phyloP scores from a whole-genome alignment of 352 stramenopile genomes.

The Phytophthora quininea region DNA sequence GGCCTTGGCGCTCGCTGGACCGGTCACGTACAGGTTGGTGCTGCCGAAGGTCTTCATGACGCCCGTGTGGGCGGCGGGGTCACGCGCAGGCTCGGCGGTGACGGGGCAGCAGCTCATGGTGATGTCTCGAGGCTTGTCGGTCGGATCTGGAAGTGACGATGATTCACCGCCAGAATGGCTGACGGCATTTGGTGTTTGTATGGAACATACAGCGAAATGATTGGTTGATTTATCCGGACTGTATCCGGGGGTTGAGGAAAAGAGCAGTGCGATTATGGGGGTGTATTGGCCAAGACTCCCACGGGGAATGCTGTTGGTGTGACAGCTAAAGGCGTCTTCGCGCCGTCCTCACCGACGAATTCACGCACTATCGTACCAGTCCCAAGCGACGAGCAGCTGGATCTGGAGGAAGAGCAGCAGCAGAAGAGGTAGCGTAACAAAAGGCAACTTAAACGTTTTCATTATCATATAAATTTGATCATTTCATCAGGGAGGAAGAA shows the following conservation, averaged over 20 bases:
- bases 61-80: conserved; percentile 47
- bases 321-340: conserved; percentile 24
- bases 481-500: conserved; percentile 49
- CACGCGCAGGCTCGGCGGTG: conserved; percentile 62
- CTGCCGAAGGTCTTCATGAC: conserved; percentile 71
- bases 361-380: conserved; percentile 24
- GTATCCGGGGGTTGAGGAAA: conserved; percentile 1
- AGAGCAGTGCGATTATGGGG: conserved; percentile 41
- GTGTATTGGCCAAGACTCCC: conserved; percentile 42
- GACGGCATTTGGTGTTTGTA: too few relatives aligned
- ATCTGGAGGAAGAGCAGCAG: conserved; percentile 63
- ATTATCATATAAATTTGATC: neutral
- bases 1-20: conserved; percentile 63
- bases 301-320: neutral
- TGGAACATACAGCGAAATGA: too few relatives aligned
- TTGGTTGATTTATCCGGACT: neutral
- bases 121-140: neutral
- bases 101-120: conserved; percentile 81
- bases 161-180: neutral
- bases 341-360: conserved; percentile 23
- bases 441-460: neutral
- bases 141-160: conserved; percentile 15
- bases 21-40: conserved; percentile 78
- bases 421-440: conserved; percentile 41
- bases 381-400: conserved; percentile 48